A percentile compares a stretch with the other conserved stretches of the same genome.
Evolutionary conservation across 116 monocot genomes (phyloP).

Genomic region (Phalaenopsis hybrid): DNA sequence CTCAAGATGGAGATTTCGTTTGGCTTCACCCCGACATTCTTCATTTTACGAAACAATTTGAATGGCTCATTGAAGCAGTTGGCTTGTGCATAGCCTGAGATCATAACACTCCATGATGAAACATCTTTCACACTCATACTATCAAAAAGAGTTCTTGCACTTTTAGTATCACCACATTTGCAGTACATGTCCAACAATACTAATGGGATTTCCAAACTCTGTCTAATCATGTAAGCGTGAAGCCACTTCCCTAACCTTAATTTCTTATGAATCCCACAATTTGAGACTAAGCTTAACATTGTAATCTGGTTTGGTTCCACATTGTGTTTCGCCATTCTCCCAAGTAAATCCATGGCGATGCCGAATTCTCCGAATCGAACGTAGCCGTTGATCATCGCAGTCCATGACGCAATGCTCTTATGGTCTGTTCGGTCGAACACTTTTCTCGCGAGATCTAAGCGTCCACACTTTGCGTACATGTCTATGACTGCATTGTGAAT

Average conservation of each 20-base stretch:
- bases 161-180: conserved; percentile 37
- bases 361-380: conserved; percentile 15
- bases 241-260: conserved; percentile 32
- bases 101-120: conserved; percentile 46
- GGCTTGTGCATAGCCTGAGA: conserved; percentile 38
- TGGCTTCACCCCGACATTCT: conserved; percentile 23
- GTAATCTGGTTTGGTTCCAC: conserved; percentile 49
- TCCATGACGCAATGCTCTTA: conserved; percentile 40
- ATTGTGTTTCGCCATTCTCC: conserved; percentile 15
- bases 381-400: conserved; percentile 47
- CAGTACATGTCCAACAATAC: conserved; percentile 58
- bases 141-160: conserved; percentile 50
- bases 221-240: conserved; percentile 43
- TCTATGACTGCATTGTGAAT: conserved; percentile 33
- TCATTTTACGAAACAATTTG: conserved; percentile 40
- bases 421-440: conserved; percentile 39
- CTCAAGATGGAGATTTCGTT: conserved; percentile 38
- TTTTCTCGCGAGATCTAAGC: conserved; percentile 16
- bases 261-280: conserved; percentile 24
- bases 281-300: conserved; percentile 36
- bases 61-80: conserved; percentile 31
- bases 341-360: conserved; percentile 33
- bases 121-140: conserved; percentile 30
- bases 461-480: conserved; percentile 57
- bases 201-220: conserved; percentile 23